Conservation (phyloP, 108 stramenopile species). For the Tribonema minus region DNA sequence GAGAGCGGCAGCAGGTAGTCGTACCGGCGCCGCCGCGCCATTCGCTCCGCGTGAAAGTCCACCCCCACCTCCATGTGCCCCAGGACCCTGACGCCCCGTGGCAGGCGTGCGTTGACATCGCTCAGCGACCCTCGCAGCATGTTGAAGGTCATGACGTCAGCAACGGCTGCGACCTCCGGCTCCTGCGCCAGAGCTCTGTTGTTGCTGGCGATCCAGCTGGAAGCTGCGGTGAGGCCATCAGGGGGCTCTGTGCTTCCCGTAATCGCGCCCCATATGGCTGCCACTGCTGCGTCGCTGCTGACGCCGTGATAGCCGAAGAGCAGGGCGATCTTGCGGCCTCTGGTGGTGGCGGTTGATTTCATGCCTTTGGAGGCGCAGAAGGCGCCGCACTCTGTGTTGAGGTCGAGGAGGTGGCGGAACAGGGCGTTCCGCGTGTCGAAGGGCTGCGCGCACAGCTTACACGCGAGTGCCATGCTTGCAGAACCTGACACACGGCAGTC, state of each 20-base stretch:
- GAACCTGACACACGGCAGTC: too few species aligned
- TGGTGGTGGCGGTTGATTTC: too few species aligned
- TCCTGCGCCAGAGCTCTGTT: neutral
- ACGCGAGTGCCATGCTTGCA: too few species aligned
- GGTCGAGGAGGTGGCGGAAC: conserved; percentile 9
- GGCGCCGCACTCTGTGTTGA: neutral
- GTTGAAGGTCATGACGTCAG: neutral
- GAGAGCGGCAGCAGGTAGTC: conserved; percentile 32
- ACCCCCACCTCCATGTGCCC: conserved; percentile 10
- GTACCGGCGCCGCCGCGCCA: conserved; percentile 3
- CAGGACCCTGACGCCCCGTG: neutral
- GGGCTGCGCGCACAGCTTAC: neutral
- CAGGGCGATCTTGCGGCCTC: too few species aligned
- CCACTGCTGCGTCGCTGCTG: neutral
- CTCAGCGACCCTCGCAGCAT: neutral
- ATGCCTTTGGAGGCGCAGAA: neutral
- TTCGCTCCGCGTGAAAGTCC: conserved; percentile 25
- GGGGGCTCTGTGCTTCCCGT: neutral
- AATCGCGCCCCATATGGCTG: neutral
- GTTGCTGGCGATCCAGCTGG: neutral
- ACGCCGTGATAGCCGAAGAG: neutral
- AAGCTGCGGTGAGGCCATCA: neutral
- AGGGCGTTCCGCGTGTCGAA: conserved; percentile 8
- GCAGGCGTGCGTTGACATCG: conserved; percentile 1
- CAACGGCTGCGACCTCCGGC: neutral